Evolutionary conservation across 495 filamentous ascomycete genomes (phyloP), one percentile per base, ranked within the genome.

Genomic region (Parathielavia appendiculata): DNA sequence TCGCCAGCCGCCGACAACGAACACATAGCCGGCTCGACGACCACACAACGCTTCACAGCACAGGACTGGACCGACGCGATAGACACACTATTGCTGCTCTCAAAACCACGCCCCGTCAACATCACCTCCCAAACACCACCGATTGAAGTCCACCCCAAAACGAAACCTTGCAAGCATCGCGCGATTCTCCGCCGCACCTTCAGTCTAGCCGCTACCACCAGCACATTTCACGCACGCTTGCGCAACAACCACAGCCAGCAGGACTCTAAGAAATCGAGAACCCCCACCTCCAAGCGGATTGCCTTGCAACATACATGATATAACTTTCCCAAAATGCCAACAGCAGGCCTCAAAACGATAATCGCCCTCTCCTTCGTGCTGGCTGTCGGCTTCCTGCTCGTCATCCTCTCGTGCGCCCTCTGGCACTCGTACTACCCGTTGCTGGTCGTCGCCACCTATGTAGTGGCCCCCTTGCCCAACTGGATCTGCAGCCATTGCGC

Each of bases 341-440:
- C 86, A 65, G 88, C 91, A 65, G 92, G 93, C 70, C 85, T 97
- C 61, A 96, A 95, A 75, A 98, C 95, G 65, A 98, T 98, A 77
- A 97, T 98, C 75, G 89, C 87, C 52, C 90, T 98, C 65, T 97
- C 93, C 64, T 98, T 98, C 76, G 95, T 98, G 68, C 90, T 98
- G 56, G 95, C 95, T 59, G 93, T 98, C 70, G 93, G 93, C 67
- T 98, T 98, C 82, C 90, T 98, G 67, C 91, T 98, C 60, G 92
- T 97, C 45, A 98, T 98, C 75, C 89, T 98, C 68, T 96, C 91
- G 59, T 93, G 91, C 67, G 93, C 95, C 34, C 86, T 98, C 52
- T 97, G 85, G 79, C 79, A 90, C 58, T 88, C 90, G 70, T 98
- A 95, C 83, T 89, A 92, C 66, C 89, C 93, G 30, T 80, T 98